phyloP scores from a whole-genome alignment of 306 rosid genomes.

The Rosa chinensis region DNA sequence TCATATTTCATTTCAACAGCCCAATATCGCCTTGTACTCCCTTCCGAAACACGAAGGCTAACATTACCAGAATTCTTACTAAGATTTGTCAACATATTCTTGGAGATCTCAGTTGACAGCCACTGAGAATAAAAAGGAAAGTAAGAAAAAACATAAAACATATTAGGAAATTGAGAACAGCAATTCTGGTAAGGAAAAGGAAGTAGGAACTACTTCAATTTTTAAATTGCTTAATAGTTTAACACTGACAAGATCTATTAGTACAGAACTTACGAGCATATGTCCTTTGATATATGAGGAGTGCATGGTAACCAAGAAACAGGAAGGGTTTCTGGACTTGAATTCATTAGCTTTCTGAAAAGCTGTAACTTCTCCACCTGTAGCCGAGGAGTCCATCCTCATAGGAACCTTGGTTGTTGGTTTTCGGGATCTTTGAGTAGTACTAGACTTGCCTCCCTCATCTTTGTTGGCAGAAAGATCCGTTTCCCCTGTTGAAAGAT shows the following conservation, averaged over 20 bases:
- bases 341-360: slow-evolving; percentile 9
- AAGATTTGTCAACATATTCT: neutral
- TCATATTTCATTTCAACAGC: neutral
- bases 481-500: neutral
- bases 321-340: slow-evolving; percentile 14
- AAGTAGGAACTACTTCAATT: neutral
- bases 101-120: neutral
- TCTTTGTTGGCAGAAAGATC: neutral
- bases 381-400: neutral
- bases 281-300: neutral
- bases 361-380: neutral
- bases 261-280: neutral
- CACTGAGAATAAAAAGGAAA: neutral
- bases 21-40: neutral
- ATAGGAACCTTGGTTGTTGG: neutral
- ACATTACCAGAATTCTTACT: neutral
- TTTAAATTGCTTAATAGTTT: neutral
- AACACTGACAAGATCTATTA: neutral
- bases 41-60: neutral
- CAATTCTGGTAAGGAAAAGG: neutral
- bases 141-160: neutral
- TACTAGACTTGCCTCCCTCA: neutral
- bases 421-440: neutral
- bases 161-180: neutral
- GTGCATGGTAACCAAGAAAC: slow-evolving; percentile 13